These are phyloP conservation scores for Penicillium goetzii DNA, from an alignment of 495 filamentous ascomycete genomes.

Conservation along the genomic window DNA sequence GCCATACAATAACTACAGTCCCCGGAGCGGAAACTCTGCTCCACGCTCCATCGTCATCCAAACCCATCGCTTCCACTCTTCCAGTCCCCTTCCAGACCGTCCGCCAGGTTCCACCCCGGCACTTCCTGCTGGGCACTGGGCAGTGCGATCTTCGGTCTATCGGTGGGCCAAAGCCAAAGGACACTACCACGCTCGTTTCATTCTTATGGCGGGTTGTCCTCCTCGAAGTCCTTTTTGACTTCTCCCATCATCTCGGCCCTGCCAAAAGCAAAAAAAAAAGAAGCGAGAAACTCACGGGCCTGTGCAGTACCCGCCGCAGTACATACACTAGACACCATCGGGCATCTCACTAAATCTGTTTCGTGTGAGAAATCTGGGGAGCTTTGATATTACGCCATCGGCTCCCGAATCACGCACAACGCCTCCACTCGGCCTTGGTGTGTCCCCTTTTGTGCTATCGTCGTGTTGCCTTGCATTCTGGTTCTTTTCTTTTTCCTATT, in stretches of 20 bases:
- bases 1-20: too few relatives aligned
- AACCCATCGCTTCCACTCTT: slow-evolving; percentile 37
- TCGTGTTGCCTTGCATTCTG: slow-evolving; percentile 13
- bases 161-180: slow-evolving; percentile 4
- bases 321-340: not conserved
- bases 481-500: slow-evolving; percentile 15
- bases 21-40: slow-evolving; percentile 12
- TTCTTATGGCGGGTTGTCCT: not conserved
- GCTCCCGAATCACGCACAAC: slow-evolving; percentile 28
- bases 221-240: not conserved
- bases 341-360: not conserved
- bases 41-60: slow-evolving; percentile 38
- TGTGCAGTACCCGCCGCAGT: not conserved
- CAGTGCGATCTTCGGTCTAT: slow-evolving; percentile 24
- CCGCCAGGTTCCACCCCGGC: slow-evolving; percentile 23
- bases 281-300: not conserved
- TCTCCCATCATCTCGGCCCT: not conserved
- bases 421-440: slow-evolving; percentile 9
- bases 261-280: not conserved
- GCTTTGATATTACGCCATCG: slow-evolving; percentile 39
- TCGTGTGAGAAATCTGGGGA: slow-evolving; percentile 24
- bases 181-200: slow-evolving; percentile 4
- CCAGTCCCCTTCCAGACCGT: slow-evolving; percentile 42
- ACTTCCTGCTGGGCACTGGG: slow-evolving; percentile 12
- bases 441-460: slow-evolving; percentile 7